Evolutionary conservation across 495 filamentous ascomycete genomes (phyloP).

Genomic region (Hyaloscypha finlandica): DNA sequence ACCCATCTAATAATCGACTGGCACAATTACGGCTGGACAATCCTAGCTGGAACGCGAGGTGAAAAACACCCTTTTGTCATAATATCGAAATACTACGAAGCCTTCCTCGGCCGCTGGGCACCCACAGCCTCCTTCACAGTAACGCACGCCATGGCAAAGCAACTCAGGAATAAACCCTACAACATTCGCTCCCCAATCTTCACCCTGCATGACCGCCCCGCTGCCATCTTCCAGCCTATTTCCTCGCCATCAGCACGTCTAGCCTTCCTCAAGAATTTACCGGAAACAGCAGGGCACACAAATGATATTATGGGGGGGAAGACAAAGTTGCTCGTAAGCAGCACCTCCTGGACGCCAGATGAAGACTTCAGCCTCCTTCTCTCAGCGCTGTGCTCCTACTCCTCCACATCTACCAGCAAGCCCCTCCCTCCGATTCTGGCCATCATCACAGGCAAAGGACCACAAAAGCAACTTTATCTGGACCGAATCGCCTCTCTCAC

Average conservation of each 20-base stretch:
- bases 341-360: slow-evolving; percentile 95
- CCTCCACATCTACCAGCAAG: slow-evolving; percentile 32
- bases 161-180: slow-evolving; percentile 65
- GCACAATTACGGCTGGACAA: slow-evolving; percentile 99
- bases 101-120: slow-evolving; percentile 57
- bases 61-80: slow-evolving; percentile 74
- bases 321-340: slow-evolving; percentile 75
- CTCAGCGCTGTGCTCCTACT: slow-evolving; percentile 75
- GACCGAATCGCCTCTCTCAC: slow-evolving; percentile 60
- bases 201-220: slow-evolving; percentile 84
- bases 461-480: slow-evolving; percentile 75
- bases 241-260: slow-evolving; percentile 44
- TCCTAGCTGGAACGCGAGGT: slow-evolving; percentile 69
- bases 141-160: slow-evolving; percentile 79
- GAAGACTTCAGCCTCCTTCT: slow-evolving; percentile 93
- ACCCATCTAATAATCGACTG: slow-evolving; percentile 90
- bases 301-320: slow-evolving; percentile 54
- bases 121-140: slow-evolving; percentile 83
- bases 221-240: slow-evolving; percentile 77
- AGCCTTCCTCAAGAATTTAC: slow-evolving; percentile 60
- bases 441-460: slow-evolving; percentile 92
- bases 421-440: slow-evolving; percentile 68
- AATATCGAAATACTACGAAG: slow-evolving; percentile 77
- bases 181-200: slow-evolving; percentile 62
- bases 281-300: slow-evolving; percentile 59